Base-by-base conservation (phyloP, 768 basidiomycete species). In the Termitomyces sp. region DNA sequence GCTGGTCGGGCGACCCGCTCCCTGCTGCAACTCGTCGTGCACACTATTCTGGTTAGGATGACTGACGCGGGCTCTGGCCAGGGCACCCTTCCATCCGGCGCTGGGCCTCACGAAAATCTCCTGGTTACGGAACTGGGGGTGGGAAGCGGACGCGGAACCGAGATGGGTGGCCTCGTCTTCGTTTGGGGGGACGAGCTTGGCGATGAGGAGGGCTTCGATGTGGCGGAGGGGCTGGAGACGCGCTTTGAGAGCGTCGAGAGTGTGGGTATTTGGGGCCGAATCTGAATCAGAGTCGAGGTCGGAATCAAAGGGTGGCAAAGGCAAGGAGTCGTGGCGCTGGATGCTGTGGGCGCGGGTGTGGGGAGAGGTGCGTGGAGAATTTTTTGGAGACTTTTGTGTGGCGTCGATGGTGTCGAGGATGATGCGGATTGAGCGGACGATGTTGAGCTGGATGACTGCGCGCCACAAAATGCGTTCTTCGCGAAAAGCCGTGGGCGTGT, bases 401-500 rank as follows among this genome's bases (percentile, higher is more conserved):
- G 70, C 15, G n/a, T 10, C 1, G 30, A 71, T 66, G 11, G 84
- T 74, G 43, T 88, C 86, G 52, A 91, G 78, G 54, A 92, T 89
- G 28, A 79, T 78, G 51, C 85, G 85, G 51, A 91, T 73, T 12
- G 88, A 90, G 47, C 87, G 85, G 34, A 90, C 83, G 58, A 93
- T 76, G 66, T 91, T 91, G 61, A 91, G 79, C 63, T 91, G 90
- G 55, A 93, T 89, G 45, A 93, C 82, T 0, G 85, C 81, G 15
- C 90, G 81, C 90, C 90, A 93, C n/a, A 87, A 77, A 15, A 88
- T 77, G 22, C 87, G 82, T 61, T 93, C 90, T 53, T 83, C 79
- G 19, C 81, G 82, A 64, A 90, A 91, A 0, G 85, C 84, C 17
- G 77, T 83, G 2, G 90, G 89, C 0, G 80, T 82, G 65, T 91